Conservation (phyloP, 768 basidiomycete species). For the Tremella fuciformis region DNA sequence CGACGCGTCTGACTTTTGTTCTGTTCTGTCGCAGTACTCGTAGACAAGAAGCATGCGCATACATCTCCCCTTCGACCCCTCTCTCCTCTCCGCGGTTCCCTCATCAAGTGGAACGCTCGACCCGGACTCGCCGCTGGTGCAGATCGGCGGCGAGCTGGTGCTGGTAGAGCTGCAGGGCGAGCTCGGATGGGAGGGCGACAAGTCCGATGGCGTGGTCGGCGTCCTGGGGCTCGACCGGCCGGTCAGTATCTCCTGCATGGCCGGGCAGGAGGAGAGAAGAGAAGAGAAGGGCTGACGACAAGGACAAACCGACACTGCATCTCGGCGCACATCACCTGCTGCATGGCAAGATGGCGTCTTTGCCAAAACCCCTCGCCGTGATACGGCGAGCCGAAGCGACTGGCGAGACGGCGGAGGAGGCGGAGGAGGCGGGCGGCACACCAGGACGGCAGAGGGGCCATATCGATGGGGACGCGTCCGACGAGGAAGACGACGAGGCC, state of each 20-base stretch:
- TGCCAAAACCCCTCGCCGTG: constrained; percentile 79
- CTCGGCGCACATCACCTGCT: constrained; percentile 82
- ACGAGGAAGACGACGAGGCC: constrained; percentile 12
- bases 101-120: constrained; percentile 44
- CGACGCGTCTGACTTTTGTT: not conserved
- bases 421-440: constrained; percentile 24
- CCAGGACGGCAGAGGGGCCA: not conserved
- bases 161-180: constrained; percentile 84
- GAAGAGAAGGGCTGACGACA: not conserved
- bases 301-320: constrained; percentile 74
- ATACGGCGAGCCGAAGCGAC: constrained; percentile 51
- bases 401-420: constrained; percentile 15
- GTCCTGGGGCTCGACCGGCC: constrained; percentile 63
- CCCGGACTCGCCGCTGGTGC: constrained; percentile 59
- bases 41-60: constrained; percentile 36
- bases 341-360: constrained; percentile 73
- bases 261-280: not conserved
- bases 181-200: constrained; percentile 67
- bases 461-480: constrained; percentile 9
- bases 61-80: constrained; percentile 37
- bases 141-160: constrained; percentile 74
- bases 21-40: no score
- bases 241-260: constrained; percentile 17
- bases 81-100: constrained; percentile 13
- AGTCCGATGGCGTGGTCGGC: constrained; percentile 73